Percentiles rank a stretch among this genome's conserved stretches.
These are phyloP conservation scores for Salix koriyanagi DNA, from an alignment of 345 rosid species.

Conservation along the genomic window DNA sequence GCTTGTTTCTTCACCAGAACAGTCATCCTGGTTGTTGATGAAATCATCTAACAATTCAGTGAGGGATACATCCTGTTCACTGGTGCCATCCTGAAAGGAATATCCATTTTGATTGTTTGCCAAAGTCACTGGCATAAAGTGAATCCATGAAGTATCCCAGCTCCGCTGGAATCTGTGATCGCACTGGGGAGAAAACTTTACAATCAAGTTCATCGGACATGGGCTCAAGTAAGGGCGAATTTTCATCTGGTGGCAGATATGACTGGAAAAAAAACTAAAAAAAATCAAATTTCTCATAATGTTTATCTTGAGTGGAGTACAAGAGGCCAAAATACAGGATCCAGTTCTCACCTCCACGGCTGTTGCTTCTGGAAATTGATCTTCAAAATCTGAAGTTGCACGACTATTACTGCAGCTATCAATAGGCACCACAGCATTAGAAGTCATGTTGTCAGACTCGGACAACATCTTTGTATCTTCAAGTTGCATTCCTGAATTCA, in stretches of 20 bases:
- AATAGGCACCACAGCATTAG: slow-evolving; percentile 23
- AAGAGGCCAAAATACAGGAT: slow-evolving; percentile 2
- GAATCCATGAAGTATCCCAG: slow-evolving; percentile 40
- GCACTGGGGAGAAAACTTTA: slow-evolving; percentile 46
- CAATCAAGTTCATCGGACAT: slow-evolving; percentile 32
- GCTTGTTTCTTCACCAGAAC: slow-evolving; percentile 38
- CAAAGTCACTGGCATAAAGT: slow-evolving; percentile 66
- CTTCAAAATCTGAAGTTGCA: slow-evolving; percentile 50
- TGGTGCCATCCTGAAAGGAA: slow-evolving; percentile 50
- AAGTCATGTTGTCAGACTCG: slow-evolving; percentile 27
- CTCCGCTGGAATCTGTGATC: slow-evolving; percentile 31
- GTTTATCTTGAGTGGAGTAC: not conserved
- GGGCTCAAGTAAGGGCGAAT: slow-evolving; percentile 21
- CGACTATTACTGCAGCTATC: slow-evolving; percentile 47
- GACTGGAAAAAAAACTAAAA: slow-evolving; percentile 32
- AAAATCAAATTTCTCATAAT: not conserved
- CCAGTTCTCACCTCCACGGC: slow-evolving; percentile 36
- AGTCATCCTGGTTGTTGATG: slow-evolving; percentile 41
- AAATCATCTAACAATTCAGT: slow-evolving; percentile 49
- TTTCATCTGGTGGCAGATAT: slow-evolving; percentile 25
- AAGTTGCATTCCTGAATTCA: slow-evolving; percentile 18
- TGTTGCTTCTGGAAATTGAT: slow-evolving; percentile 37
- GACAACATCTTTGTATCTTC: slow-evolving; percentile 35
- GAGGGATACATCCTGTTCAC: slow-evolving; percentile 50
- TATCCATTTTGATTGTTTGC: slow-evolving; percentile 45